Percentiles rank a stretch among this genome's conserved stretches.
Conservation (phyloP, 768 basidiomycete genomes). For the Naematelia encephala region DNA sequence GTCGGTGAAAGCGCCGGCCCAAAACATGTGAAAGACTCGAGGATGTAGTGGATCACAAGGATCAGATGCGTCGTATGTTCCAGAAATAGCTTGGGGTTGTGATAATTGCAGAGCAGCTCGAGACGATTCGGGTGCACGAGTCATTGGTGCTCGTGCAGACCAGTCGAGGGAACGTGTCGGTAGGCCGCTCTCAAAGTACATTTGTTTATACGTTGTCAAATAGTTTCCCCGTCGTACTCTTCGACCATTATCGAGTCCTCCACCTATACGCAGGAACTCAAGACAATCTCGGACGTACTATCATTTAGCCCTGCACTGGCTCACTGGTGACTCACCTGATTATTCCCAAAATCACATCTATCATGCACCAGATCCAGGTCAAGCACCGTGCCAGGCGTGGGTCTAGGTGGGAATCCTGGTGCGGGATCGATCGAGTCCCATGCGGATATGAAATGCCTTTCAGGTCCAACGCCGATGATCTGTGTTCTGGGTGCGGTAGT, state of each 20-base stretch:
- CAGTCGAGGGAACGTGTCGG: constrained; percentile 48
- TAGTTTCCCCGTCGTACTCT: constrained; percentile 67
- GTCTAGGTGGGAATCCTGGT: constrained; percentile 80
- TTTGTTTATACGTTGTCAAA: constrained; percentile 80
- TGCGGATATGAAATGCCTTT: constrained; percentile 68
- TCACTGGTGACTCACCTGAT: constrained; percentile 47
- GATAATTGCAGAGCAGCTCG: constrained; percentile 35
- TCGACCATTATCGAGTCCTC: constrained; percentile 76
- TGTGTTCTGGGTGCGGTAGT: constrained; percentile 53
- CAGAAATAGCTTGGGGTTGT: constrained; percentile 32
- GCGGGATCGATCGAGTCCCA: constrained; percentile 28
- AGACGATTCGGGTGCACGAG: constrained; percentile 29
- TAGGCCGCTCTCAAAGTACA: constrained; percentile 65
- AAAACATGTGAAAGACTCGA: constrained; percentile 96
- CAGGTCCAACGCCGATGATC: constrained; percentile 71
- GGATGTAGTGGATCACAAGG: constrained; percentile 82
- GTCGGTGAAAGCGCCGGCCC: constrained; percentile 97
- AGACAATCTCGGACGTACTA: constrained; percentile 97
- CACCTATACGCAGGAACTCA: constrained; percentile 87
- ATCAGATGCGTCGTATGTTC: constrained; percentile 38
- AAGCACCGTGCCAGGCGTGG: constrained; percentile 74
- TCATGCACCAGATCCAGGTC: constrained; percentile 91
- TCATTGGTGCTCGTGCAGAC: constrained; percentile 19
- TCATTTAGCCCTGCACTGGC: constrained; percentile 1
- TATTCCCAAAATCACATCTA: constrained; percentile 81